Evolutionary conservation across 441 rosid genomes (phyloP), one percentile per base, ranked within the genome.

Genomic region (Viola pubescens): DNA sequence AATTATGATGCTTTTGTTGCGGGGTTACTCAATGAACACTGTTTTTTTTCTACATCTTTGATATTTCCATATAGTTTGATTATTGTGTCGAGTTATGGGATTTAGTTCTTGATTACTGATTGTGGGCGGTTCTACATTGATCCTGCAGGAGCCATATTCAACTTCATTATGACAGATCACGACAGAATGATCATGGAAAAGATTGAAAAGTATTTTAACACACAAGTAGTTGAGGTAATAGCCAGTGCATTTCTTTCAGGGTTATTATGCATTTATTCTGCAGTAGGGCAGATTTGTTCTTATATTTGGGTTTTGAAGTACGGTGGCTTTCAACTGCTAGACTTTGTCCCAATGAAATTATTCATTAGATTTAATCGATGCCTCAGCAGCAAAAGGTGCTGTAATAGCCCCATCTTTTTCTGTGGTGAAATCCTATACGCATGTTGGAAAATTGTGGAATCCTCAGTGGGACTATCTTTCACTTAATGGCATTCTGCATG

Each of bases 71-170:
- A 16, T 16, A 16, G 19, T 16, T 16, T 16, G 19, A 16, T 16
- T 16, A 1, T 16, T 16, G 19, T 16, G 19, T 16, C 19, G 19
- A 16, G 19, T 16, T 16, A 16, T 16, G 19, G 19, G 19, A 16
- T 26, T 26, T 26, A 26, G 34, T 26, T 26, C 34, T 26, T 26
- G 34, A 7, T 44, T 67, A 16, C 54, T 56, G 62, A 67, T 53
- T 37, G 14, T 26, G 53, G 46, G 37, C 48, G 14, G 16, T 59
- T 51, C 12, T 14, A 4, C 66, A 48, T 43, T n/a, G 53, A 69
- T 74, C 40, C 38, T 63, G 38, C 81, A 94, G 99, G 97, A 12
- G 99, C 91, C 0, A 89, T 88, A 19, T 94, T 94, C 67, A 94
- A 90, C 64, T 73, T 94, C 58, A 57, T 94, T 11, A 79, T 82